Evolutionary conservation across 805 yeast species (phyloP), one percentile per base, ranked within the genome.

Genomic region (Tetrapisispora pingtungensis): DNA sequence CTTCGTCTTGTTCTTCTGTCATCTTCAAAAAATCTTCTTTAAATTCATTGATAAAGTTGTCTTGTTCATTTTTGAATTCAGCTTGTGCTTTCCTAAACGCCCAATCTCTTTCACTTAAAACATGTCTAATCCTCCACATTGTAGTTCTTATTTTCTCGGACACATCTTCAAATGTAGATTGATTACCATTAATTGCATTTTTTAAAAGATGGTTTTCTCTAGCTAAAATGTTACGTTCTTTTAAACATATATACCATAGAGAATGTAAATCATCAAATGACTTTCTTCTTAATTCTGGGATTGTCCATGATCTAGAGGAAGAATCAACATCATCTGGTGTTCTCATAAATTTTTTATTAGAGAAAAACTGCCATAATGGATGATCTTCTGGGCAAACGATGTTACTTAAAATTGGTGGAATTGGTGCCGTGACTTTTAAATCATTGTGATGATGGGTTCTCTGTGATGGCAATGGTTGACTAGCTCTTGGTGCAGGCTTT

Each of bases 351-450:
- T 73, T 70, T 46, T 79, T 71, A 33, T 84, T 74, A 40, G 69
- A 61, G 68, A 90, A 93, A 62, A 93, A 93, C 55, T 84, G 89
- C 96, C 96, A 93, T 50, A 93, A 71, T 27, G 97, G 98, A 65
- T 93, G 98, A 61, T 83, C 84, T 5, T 82, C 90, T 13, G 78
- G 74, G 30, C 84, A 84, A 47, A 72, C 72, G 44, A 89, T 72
- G 62, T 85, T 85, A 50, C 73, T 70, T 43, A 75, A 80, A 1
- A 93, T 75, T 14, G 98, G 97, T 13, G 85, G 75, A 52, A 93
- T 82, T 14, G 97, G 97, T 12, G 83, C 75, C 44, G 90, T 75
- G 51, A 89, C 72, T 50, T 70, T 67, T 49, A 83, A 64, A 33
- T 51, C 43, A 15, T 51, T 58, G 43, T 46, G 47, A 38, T 61